A percentile compares a stretch with the other conserved stretches of the same genome.
phyloP scores from a whole-genome alignment of 306 rosid genomes.

The Vigna radiata region DNA sequence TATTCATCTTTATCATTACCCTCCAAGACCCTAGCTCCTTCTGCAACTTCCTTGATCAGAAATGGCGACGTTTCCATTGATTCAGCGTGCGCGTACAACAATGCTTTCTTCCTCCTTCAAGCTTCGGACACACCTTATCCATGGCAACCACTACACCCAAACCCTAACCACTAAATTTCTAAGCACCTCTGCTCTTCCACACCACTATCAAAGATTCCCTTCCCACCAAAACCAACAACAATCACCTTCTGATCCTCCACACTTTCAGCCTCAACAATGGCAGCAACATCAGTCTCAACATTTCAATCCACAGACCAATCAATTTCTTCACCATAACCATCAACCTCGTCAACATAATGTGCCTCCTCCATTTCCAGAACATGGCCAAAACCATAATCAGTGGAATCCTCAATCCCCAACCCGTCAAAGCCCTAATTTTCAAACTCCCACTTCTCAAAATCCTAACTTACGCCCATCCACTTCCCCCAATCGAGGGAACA shows the following conservation, averaged over 20 bases:
- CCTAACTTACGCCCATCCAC: slow-evolving; percentile 26
- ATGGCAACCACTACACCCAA: neutral
- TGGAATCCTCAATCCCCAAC: slow-evolving; percentile 40
- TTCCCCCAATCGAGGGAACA: slow-evolving; percentile 49
- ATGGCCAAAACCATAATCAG: slow-evolving; percentile 19
- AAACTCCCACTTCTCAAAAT: neutral
- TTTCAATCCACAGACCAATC: slow-evolving; percentile 38
- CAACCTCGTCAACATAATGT: slow-evolving; percentile 16
- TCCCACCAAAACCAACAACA: slow-evolving; percentile 15
- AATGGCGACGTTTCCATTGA: slow-evolving; percentile 33
- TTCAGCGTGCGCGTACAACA: slow-evolving; percentile 47
- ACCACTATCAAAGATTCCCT: slow-evolving; percentile 49
- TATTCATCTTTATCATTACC: neutral
- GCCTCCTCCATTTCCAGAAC: slow-evolving; percentile 29
- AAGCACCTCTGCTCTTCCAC: slow-evolving; percentile 63
- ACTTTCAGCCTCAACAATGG: slow-evolving; percentile 17
- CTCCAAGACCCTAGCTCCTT: slow-evolving; percentile 24
- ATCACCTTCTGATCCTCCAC: slow-evolving; percentile 53
- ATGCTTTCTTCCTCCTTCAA: slow-evolving; percentile 50
- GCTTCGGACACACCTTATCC: slow-evolving; percentile 29
- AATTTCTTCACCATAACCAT: slow-evolving; percentile 5
- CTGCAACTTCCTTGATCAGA: neutral
- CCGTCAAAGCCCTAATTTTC: slow-evolving; percentile 47
- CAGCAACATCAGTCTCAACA: slow-evolving; percentile 28
- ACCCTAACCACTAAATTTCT: slow-evolving; percentile 26